Evolutionary conservation across 2,329 filamentous ascomycete species (phyloP).

Genomic region (Leptographium procerum): DNA sequence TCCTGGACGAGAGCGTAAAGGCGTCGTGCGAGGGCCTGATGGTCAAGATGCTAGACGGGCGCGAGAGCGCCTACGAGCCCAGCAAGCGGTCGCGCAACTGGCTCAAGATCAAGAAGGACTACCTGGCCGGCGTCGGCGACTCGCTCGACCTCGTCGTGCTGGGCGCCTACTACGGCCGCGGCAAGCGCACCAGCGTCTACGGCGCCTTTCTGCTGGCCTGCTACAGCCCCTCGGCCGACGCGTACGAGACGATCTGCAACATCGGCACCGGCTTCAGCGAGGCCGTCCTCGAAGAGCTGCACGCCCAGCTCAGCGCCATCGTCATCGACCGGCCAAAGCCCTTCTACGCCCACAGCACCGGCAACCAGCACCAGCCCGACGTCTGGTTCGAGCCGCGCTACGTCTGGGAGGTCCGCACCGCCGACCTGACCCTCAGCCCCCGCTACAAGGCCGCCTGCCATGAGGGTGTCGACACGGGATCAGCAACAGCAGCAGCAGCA

Average conservation of each 20-base stretch:
- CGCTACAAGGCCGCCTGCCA: conserved; percentile 84
- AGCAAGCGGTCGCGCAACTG: conserved; percentile 95
- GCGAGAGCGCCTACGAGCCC: conserved; percentile 88
- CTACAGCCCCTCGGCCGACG: conserved; percentile 70
- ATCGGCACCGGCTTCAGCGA: conserved; percentile 97
- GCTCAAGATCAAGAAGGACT: conserved; percentile 99
- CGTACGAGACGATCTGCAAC: conserved; percentile 94
- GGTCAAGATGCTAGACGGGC: conserved; percentile 97
- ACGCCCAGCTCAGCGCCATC: conserved; percentile 61
- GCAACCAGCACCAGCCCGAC: conserved; percentile 87
- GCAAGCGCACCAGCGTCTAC: conserved; percentile 91
- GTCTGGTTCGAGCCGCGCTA: conserved; percentile 94
- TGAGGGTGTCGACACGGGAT: conserved; percentile 69
- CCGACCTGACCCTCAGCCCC: conserved; percentile 84
- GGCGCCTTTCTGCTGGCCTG: conserved; percentile 92
- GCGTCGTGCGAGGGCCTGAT: conserved; percentile 94
- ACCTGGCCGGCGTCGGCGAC: conserved; percentile 85
- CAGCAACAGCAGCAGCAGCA: too few relatives aligned
- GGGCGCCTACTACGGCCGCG: conserved; percentile 86
- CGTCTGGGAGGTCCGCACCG: conserved; percentile 97
- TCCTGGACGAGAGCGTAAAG: conserved; percentile 91
- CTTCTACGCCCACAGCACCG: conserved; percentile 78
- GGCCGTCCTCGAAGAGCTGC: conserved; percentile 78
- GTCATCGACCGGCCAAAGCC: conserved; percentile 87
- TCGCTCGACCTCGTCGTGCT: conserved; percentile 93